Evolutionary conservation across 108 stramenopile genomes (phyloP), one percentile per base, ranked within the genome.

Genomic region (Seminavis robusta): DNA sequence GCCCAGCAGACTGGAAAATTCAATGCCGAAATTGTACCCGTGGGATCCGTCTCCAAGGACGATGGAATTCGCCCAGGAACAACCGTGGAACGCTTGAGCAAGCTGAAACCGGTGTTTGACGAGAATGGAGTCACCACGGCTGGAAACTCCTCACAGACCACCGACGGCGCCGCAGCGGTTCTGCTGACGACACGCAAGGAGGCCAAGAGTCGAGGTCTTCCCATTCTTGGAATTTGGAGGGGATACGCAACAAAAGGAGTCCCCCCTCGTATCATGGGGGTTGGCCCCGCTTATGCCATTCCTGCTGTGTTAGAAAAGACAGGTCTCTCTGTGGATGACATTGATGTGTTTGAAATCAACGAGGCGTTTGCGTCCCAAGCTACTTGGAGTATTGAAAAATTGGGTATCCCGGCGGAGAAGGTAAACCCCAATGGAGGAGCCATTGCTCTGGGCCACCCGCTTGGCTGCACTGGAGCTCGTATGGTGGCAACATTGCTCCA

Each of bases 391-490:
- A 70, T 92, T 9, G 45, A 79, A 38, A 69, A 73, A 23, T 61
- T 97, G 24, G 58, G 60, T 15, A 56, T 97, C 8, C 67, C 73
- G 21, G 24, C 28, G 6, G 33, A 52, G n/a, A 95, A 91, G 66
- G 95, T 97, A 25, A 98, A 98, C 62, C 94, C 94, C 1, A 89
- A 95, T 58, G 98, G 98, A 13, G 96, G 96, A 23, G 98, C 95
- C 17, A 97, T 98, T 61, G 95, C 98, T 5, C 68, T 97, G 36
- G 98, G 96, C 0, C 98, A 97, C 77, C 96, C 96, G 9, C 76
- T 99, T 51, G 96, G 95, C 0, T 90, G 87, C 67, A 96, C 95
- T 0, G 96, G 98, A 1, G 93, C 93, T n/a, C 64, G 98, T 44
- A 73, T 93, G 59, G 77, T 95, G 43, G 95, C 92, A 1, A 93